Evolutionary conservation across 2,329 filamentous ascomycete genomes (phyloP).

Genomic region (Trichophyton verrucosum): DNA sequence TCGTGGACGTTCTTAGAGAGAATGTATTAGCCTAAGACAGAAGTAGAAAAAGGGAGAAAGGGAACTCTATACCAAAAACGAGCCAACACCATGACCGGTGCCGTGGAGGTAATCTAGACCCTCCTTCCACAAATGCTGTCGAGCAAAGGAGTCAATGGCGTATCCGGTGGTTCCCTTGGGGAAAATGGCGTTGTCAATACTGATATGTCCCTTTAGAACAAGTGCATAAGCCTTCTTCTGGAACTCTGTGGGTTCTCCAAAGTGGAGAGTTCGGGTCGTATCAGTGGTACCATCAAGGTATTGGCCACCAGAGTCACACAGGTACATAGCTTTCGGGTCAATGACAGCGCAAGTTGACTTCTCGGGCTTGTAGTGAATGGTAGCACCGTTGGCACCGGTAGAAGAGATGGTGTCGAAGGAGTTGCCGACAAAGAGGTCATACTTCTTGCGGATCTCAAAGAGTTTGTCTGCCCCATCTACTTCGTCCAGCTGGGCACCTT

Average conservation of each 20-base stretch:
- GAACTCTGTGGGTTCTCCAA: conserved; percentile 67
- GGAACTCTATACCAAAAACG: conserved; percentile 48
- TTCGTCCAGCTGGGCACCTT: conserved; percentile 67
- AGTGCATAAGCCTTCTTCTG: conserved; percentile 87
- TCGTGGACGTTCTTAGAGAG: conserved; percentile 68
- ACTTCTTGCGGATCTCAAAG: conserved; percentile 48
- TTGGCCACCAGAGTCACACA: conserved; percentile 96
- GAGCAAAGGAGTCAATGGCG: conserved; percentile 74
- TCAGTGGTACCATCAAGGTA: conserved; percentile 93
- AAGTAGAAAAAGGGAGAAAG: background rate
- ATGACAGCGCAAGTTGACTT: conserved; percentile 68
- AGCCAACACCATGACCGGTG: conserved; percentile 90
- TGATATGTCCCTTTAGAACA: conserved; percentile 88
- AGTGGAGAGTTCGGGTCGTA: conserved; percentile 86
- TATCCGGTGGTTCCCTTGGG: conserved; percentile 93
- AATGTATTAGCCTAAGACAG: conserved; percentile 12
- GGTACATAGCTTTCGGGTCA: conserved; percentile 73
- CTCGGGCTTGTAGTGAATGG: conserved; percentile 93
- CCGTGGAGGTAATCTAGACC: conserved; percentile 93
- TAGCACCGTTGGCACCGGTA: conserved; percentile 78
- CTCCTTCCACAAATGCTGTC: conserved; percentile 85
- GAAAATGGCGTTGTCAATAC: conserved; percentile 72
- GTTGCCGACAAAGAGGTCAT: conserved; percentile 69
- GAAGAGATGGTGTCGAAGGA: conserved; percentile 96
- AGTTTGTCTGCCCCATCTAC: conserved; percentile 86